phyloP scores from a whole-genome alignment of 176 grass and related monocot species.

The Phyllostachys edulis region DNA sequence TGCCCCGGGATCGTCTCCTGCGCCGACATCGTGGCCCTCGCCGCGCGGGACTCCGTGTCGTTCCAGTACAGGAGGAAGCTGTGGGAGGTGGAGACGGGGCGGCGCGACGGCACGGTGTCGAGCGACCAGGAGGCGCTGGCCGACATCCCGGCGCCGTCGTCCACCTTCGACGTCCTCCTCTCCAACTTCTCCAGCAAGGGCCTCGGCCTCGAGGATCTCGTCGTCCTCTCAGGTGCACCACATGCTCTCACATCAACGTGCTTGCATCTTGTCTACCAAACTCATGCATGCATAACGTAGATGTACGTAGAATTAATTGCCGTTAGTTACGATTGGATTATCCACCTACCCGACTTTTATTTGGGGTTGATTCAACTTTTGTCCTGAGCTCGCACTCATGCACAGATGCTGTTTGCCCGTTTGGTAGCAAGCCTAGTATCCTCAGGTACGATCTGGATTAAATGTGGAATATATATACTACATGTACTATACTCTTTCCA shows the following conservation, averaged over 20 bases:
- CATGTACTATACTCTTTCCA: too few species aligned
- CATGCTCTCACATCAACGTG: background rate
- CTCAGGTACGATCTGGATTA: background rate
- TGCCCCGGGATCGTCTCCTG: slow-evolving; percentile 44
- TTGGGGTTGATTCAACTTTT: too few species aligned
- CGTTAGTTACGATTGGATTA: too few species aligned
- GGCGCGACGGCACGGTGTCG: slow-evolving; percentile 48
- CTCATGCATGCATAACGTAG: too few species aligned
- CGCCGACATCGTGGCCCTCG: slow-evolving; percentile 48
- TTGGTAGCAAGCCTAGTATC: background rate
- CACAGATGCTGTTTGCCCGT: background rate
- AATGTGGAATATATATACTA: background rate
- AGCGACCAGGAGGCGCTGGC: slow-evolving; percentile 6
- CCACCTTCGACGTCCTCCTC: slow-evolving; percentile 39
- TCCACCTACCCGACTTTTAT: too few species aligned
- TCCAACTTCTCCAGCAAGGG: slow-evolving; percentile 40
- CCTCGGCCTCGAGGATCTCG: slow-evolving; percentile 50
- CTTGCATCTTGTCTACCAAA: background rate
- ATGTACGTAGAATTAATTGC: too few species aligned
- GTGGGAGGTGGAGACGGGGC: slow-evolving; percentile 57
- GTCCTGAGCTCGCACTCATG: too few species aligned
- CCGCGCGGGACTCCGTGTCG: slow-evolving; percentile 43
- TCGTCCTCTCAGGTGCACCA: slow-evolving; percentile 52
- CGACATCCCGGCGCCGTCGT: slow-evolving; percentile 36
- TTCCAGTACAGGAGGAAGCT: slow-evolving; percentile 41